These are phyloP conservation scores for Benincasa hispida DNA, from an alignment of 306 rosid species.

Conservation along the genomic window DNA sequence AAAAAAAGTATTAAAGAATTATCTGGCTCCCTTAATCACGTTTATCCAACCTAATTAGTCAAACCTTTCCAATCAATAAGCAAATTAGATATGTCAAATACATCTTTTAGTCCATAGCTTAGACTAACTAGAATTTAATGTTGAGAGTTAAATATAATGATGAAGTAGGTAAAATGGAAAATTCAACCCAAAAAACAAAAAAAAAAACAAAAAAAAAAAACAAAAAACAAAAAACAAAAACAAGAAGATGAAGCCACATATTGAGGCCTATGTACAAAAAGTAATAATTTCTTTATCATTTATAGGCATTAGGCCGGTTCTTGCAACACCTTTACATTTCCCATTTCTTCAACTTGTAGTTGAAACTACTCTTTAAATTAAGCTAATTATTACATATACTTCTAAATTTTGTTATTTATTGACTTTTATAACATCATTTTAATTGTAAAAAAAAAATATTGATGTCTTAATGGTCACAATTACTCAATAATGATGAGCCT, in stretches of 20 bases:
- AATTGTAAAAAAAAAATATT: neutral
- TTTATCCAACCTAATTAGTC: neutral
- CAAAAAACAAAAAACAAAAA: too few species aligned
- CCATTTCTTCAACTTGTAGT: neutral
- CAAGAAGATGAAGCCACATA: neutral
- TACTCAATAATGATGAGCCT: neutral
- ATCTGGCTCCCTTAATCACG: neutral
- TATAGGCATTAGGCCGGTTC: conserved; percentile 9
- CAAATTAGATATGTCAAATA: neutral
- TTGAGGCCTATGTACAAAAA: neutral
- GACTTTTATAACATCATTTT: neutral
- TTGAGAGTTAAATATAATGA: neutral
- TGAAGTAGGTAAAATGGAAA: conserved; percentile 2
- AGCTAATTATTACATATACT: neutral
- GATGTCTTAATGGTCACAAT: neutral
- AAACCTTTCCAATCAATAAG: neutral
- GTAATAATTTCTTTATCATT: neutral
- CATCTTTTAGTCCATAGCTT: neutral
- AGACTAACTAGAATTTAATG: neutral
- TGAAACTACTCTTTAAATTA: neutral
- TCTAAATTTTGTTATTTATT: neutral
- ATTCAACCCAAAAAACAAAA: neutral
- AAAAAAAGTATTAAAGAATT: neutral
- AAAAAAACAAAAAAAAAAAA: neutral
- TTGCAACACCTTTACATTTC: neutral